Evolutionary conservation across 2,329 filamentous ascomycete genomes (phyloP), one percentile per base, ranked within the genome.

Genomic region (Aspergillus texensis): DNA sequence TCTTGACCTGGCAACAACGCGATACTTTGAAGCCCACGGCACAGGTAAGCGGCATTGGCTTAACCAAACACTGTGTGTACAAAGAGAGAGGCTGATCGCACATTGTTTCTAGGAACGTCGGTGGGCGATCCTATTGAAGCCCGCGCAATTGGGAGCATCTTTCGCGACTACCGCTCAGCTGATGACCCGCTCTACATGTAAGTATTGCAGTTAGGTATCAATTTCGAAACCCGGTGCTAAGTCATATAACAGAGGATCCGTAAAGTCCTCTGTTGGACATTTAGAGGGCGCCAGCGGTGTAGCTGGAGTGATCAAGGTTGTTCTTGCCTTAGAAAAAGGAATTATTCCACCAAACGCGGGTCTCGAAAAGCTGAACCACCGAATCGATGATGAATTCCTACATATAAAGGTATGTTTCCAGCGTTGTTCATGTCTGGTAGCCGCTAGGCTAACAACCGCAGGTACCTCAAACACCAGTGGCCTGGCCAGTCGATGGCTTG

Each of bases 71-170:
- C 34, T 16, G 14, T 36, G 34, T 6, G 34, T 36, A 4, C 16
- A n/a, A 6, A 16, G 21, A 8, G 9, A 24, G 5, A 48, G 21
- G 45, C 6, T 48, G 21, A 48, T 11, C 19, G 4, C 2, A 26
- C 21, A 16, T 48, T 19, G 3, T 21, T 34, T 6, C 4, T 12
- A 41, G 32, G 50, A 6, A 88, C 86, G 21, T 78, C 78, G 36
- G 81, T 82, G 0, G 86, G 86, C 2, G 86, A 88, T 63, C 84
- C 85, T 0, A 81, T 84, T 19, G 86, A 88, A 66, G 82, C 82
- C 1, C 75, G 74, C 8, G 84, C 83, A 3, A 79, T 87, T 36
- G 73, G 79, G 39, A 77, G 77, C 6, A 80, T 84, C 0, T 57
- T 69, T 24, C 56, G 63, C 2, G 4, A 54, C n/a, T 50, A 54